Base-by-base conservation (phyloP, 108 stramenopile genomes). In the Fistulifera pelliculosa region DNA sequence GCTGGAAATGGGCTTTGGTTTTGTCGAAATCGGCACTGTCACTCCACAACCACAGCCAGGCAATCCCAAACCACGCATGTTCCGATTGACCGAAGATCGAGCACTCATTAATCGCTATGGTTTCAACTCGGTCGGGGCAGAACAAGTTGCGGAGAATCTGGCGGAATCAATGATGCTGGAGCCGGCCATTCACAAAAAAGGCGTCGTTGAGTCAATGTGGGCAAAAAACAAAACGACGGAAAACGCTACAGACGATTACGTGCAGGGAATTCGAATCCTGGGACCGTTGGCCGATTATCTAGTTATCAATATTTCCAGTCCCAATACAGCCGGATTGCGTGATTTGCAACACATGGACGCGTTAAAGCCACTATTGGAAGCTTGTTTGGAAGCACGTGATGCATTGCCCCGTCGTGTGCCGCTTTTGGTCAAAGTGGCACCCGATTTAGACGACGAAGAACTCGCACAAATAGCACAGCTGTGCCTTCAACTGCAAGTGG, bases 31-130 rank as follows among this genome's bases (percentile, higher is more conserved):
- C 58, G 96, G 94, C 18, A 80, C 83, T 58, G 94, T 98, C 1
- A 93, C 93, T 2, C 93, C 93, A 0, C 39, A 71, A 60, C 86
- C 93, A 0, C 97, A 98, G 57, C 79, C 83, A 1, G 95, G 97
- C 3, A 98, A 98, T 76, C 72, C 90, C n/a, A 86, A 82, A 51
- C 97, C 97, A 7, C 83, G 97, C 41, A 90, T 95, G 74, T 96
- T 94, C 66, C 83, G 97, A 38, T 66, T 98, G 38, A 27, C 58
- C 16, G 89, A 94, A 62, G 97, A 98, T 63, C 41, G 54, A 4
- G 97, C 76, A 0, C 85, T 98, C 18, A 93, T 98, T 56, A 98
- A 98, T 61, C 77, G 94, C 49, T 96, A 90, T 74, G 97, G 97
- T 27, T 96, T 98, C 65, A 96, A 96, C 74, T 81, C 76, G 21